Evolutionary conservation across 495 filamentous ascomycete genomes (phyloP), one percentile per base, ranked within the genome.

Genomic region (Friedmanniomyces endolithicus): DNA sequence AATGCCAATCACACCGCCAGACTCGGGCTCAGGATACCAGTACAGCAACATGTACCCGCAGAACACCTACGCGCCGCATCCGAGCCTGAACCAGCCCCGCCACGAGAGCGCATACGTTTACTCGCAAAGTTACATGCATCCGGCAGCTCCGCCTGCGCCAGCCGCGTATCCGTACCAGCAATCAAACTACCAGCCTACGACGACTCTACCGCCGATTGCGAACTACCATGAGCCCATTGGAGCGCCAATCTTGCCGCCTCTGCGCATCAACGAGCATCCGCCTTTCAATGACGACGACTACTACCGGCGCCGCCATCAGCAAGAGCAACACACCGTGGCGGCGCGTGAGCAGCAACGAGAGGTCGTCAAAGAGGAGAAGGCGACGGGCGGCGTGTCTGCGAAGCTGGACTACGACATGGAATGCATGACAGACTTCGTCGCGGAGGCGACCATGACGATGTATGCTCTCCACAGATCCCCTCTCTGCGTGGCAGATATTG

Each of bases 391-490:
- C 62, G 94, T 99, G 37, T 90, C 92, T 63, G 87, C 87, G 52
- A 84, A 94, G 69, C 79, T 99, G 68, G 94, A 99, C 74, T 99
- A 99, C 70, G 92, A 97, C 68, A 92, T 97, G 82, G 89, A 95
- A 60, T 77, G 87, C 68, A 99, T 97, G 89, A 86, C 89, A 52
- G 90, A 96, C 65, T 99, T 95, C 72, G 92, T 99, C 66, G 83
- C 88, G 50, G 86, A 95, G 65, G 94, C 90, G 82, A 82, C 92
- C 50, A 81, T 86, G 70, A 75, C 79, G 78, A 79, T 88, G 81
- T 86, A 83, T 79, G 80, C 73, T 67, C 73, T 78, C 69, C 77
- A 75, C 71, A 68, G 66, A 64, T 76, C 78, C 71, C 71, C 71
- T 60, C 76, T 82, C 74, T 77, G 73, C 74, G 70, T 81, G 63